Base-by-base conservation (phyloP, 2,329 filamentous ascomycete genomes). In the Scytalidium sp. region DNA sequence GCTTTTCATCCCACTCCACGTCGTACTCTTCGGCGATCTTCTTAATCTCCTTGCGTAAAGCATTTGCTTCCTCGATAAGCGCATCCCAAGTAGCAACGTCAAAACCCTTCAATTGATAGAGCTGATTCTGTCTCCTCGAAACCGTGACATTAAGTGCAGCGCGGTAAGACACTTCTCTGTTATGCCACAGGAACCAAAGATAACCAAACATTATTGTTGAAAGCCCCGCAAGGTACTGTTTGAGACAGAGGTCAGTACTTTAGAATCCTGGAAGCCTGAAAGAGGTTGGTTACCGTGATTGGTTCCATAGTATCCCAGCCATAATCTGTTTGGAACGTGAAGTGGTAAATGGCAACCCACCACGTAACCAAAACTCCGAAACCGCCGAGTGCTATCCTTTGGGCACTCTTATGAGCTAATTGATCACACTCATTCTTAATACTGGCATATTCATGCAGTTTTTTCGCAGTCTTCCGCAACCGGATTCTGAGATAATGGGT, bases 231-330 rank as follows among this genome's bases (percentile, higher is more conserved):
- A 96, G 81, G 64, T 96, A 96, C 27, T 65, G 58, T 52, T 13
- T 43, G 21, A 22, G 19, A 23, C 27, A 47, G 15, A n/a, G 20
- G 47, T 4, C 21, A 10, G 41, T 29, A 17, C 22, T 15, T 41
- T 36, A 11, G 17, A 44, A 48, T 42, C 2, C 21, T 1, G 4
- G 23, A 21, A 49, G 8, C 32, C 32, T 23, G 21, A 20, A 9
- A 2, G n/a, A 29, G n/a, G 40, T 27, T 3, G 54, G 67, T 56
- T 60, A 74, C 71, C 1, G 90, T 96, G 2, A 96, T 83, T 0
- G 90, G 91, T 69, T 96, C 91, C 75, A 96, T 91, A 6, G 90
- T 80, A 60, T 96, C 90, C 91, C 91, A 96, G 4, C 91, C 91
- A 53, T 88, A 76, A 40, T 90, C 83, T 0, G 90, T 96, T 57